Base-by-base conservation (phyloP, 2,329 filamentous ascomycete species). In the Fusarium sp. region DNA sequence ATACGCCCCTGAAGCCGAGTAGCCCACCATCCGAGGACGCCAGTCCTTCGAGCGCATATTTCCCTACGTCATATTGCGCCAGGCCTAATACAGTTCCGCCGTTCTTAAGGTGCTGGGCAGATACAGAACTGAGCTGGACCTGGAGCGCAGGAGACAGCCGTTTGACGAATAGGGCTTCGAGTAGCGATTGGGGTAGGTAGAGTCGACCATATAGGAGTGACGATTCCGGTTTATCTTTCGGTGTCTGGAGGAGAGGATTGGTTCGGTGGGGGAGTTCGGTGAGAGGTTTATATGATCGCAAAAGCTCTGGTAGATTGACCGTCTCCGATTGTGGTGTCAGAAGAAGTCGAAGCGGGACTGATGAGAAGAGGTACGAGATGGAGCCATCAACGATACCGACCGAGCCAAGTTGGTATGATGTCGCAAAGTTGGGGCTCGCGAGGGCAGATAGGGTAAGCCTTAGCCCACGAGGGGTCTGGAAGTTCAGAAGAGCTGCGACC, bases 361-460 rank as follows among this genome's bases (percentile, higher is more conserved):
- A 97, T 54, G 95, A 97, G 85, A 97, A 98, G 60, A 99, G 90
- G 83, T 98, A 99, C 19, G 95, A 97, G 64, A 99, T 89, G n/a
- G 95, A 97, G 81, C 96, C 96, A 84, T 98, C 96, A 58, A 99
- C 95, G 40, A 97, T 88, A 67, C 96, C 96, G 21, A 97, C 89
- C 46, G 92, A 97, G 69, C 95, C 94, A 49, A 99, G 89, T 46
- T 94, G 93, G 83, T 99, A 99, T 42, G 95, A 96, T 21, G 95
- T 97, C 30, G 95, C 96, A 78, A 98, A 98, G 82, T 97, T 94
- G 13, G 94, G 92, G 23, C 95, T 95, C 12, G 95, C 94, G 35
- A 99, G 91, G 12, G 96, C 97, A 12, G 96, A 97, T 65, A 98
- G 89, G 65, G 94, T 94, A 60, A 99, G 86, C 68, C 94, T 92